These are phyloP conservation scores for Termitomyces sp. DNA, from an alignment of 768 basidiomycete genomes.

Conservation along the genomic window DNA sequence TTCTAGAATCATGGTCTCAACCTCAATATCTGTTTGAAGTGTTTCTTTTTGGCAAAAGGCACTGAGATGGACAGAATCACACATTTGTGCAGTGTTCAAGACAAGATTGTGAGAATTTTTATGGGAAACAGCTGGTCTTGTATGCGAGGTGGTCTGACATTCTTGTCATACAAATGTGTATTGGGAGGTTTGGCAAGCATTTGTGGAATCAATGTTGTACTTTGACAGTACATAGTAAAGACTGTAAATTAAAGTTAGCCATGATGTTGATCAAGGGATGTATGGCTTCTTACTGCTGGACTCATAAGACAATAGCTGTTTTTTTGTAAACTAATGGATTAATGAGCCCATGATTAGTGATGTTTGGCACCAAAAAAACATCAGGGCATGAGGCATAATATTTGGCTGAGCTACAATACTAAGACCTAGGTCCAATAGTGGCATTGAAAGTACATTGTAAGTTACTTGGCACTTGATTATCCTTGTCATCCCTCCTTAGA, in stretches of 20 bases:
- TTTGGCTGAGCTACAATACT: too few species aligned
- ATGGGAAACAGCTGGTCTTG: neutral
- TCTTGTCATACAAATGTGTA: neutral
- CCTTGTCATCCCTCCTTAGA: too few species aligned
- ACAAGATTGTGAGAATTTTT: neutral
- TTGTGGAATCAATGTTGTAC: conserved; percentile 1
- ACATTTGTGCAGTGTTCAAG: conserved; percentile 6
- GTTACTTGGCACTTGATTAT: too few species aligned
- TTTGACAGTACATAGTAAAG: neutral
- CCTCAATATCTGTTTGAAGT: too few species aligned
- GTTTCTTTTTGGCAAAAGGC: neutral
- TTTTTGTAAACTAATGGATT: neutral
- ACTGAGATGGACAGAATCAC: neutral
- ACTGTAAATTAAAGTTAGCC: neutral
- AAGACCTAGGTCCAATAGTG: too few species aligned
- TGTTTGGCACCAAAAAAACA: neutral
- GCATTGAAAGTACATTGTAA: too few species aligned
- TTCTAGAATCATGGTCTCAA: too few species aligned
- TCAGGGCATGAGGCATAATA: neutral
- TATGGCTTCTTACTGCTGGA: neutral
- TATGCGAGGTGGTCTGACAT: neutral
- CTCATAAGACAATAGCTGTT: neutral
- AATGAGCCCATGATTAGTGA: neutral
- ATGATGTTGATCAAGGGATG: neutral
- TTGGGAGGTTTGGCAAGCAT: neutral